These are phyloP conservation scores for Candida sp. DNA, from an alignment of 1,139 yeast genomes.

Conservation along the genomic window DNA sequence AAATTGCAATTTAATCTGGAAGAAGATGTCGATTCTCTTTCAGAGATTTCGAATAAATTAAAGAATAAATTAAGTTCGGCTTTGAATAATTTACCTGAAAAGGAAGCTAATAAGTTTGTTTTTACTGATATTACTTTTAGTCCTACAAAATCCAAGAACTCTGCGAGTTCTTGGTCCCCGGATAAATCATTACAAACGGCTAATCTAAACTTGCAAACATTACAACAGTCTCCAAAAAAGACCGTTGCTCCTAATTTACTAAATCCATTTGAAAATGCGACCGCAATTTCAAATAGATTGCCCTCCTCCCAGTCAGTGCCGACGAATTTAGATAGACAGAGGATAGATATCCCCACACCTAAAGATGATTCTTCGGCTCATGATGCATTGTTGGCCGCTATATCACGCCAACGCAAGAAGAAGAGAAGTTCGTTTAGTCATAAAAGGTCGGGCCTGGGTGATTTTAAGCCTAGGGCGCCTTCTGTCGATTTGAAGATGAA, in stretches of 20 bases:
- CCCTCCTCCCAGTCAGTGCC: slow-evolving; percentile 3
- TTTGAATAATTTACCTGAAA: slow-evolving; percentile 28
- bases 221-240: slow-evolving; percentile 31
- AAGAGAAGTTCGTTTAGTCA: slow-evolving; percentile 16
- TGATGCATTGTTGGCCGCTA: slow-evolving; percentile 40
- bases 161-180: slow-evolving; percentile 16
- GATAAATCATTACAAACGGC: slow-evolving; percentile 20
- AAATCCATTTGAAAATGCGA: not conserved
- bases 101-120: slow-evolving; percentile 20
- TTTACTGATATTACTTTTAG: slow-evolving; percentile 33
- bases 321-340: not conserved
- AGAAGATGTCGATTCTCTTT: slow-evolving; percentile 21
- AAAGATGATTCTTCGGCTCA: slow-evolving; percentile 45
- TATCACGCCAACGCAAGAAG: slow-evolving; percentile 24
- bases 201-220: slow-evolving; percentile 36
- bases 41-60: slow-evolving; percentile 37
- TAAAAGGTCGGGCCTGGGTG: not conserved
- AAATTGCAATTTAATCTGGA: slow-evolving; percentile 23
- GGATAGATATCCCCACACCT: slow-evolving; percentile 21
- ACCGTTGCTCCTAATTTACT: not conserved
- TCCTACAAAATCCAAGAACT: slow-evolving; percentile 24
- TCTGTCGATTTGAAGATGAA: not conserved
- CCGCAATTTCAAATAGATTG: not conserved
- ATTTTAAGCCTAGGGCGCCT: not conserved
- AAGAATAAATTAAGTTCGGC: slow-evolving; percentile 39